Evolutionary conservation across 495 filamentous ascomycete genomes (phyloP), one percentile per base, ranked within the genome.

Genomic region (Haplographium delicatum): DNA sequence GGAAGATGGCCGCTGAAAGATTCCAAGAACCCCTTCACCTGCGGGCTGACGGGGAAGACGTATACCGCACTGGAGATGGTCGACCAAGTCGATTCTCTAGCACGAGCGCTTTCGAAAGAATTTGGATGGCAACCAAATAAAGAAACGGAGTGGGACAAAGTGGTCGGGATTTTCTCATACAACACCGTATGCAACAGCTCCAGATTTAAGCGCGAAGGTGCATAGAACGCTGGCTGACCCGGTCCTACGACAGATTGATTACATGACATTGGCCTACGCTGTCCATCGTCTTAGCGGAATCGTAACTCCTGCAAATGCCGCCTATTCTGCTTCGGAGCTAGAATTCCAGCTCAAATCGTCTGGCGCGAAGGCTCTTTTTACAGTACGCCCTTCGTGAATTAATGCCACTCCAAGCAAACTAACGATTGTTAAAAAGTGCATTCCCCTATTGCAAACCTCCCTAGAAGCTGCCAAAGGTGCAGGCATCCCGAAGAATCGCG

Each of bases 81-180:
- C 24, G 74, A 83, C 37, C 78, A 89, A 2, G 78, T 85, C 2
- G 80, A 90, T 15, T 69, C 74, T 37, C 71, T 95, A n/a, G 79
- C 88, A 11, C 77, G 83, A 44, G 82, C 76, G 4, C 65, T 96
- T 4, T 70, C 80, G 7, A 85, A 88, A 60, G 81, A 87, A 54
- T 68, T 93, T 56, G 82, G 79, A 41, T 95, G 86, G 85, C 56
- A 73, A 23, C 78, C 85, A 6, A 91, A 91, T 55, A 57, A 76
- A 50, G 88, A 88, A 18, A 79, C 78, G 0, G 85, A 90, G 60
- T 95, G 86, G 84, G 90, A 96, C 58, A 96, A 93, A 68, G 82
- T 89, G 19, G 58, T 89, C 40, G 83, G 76, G 9, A 67, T 91
- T 9, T 95, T 88, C 65, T 83, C 81, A 28, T 56, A 91, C 46